Evolutionary conservation across 2,329 filamentous ascomycete genomes (phyloP).

Genomic region (Stachybotrys chlorohalonatus): DNA sequence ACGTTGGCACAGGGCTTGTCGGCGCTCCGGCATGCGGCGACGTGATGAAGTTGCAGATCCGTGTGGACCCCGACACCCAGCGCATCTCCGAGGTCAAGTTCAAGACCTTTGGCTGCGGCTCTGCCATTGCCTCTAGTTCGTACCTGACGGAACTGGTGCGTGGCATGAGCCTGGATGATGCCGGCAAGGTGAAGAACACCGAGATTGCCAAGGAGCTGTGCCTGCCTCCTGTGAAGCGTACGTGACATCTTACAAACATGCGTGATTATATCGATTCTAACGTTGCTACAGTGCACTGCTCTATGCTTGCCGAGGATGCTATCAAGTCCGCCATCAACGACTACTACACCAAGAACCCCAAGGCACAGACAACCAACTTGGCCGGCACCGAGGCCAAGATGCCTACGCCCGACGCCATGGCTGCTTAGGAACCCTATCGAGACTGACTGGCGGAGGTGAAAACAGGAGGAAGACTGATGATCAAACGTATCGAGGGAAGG

Average conservation of each 20-base stretch:
- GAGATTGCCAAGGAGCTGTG: conserved; percentile 97
- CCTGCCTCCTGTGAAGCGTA: conserved; percentile 78
- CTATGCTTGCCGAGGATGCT: conserved; percentile 83
- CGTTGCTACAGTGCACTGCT: conserved; percentile 65
- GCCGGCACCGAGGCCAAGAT: conserved; percentile 64
- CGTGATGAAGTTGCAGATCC: conserved; percentile 75
- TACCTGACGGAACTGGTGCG: conserved; percentile 92
- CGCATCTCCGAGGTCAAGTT: conserved; percentile 93
- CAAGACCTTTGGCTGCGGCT: conserved; percentile 95
- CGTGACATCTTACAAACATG: conserved; percentile 25
- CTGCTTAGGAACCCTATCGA: conserved; percentile 9
- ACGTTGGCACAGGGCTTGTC: conserved; percentile 87
- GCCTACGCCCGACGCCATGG: conserved; percentile 41
- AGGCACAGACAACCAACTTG: conserved; percentile 61
- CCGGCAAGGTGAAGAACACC: conserved; percentile 86
- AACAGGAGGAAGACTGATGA: too few relatives aligned
- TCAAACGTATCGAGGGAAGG: too few relatives aligned
- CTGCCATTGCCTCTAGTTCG: conserved; percentile 86
- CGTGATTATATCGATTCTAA: background rate
- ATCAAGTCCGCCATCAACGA: conserved; percentile 87
- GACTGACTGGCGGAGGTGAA: too few relatives aligned
- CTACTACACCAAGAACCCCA: conserved; percentile 85
- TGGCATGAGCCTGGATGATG: conserved; percentile 92
- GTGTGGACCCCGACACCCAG: conserved; percentile 79
- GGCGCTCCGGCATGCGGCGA: conserved; percentile 83